Base-by-base conservation (phyloP, 1,139 yeast species). In the Candida labiduridarum region DNA sequence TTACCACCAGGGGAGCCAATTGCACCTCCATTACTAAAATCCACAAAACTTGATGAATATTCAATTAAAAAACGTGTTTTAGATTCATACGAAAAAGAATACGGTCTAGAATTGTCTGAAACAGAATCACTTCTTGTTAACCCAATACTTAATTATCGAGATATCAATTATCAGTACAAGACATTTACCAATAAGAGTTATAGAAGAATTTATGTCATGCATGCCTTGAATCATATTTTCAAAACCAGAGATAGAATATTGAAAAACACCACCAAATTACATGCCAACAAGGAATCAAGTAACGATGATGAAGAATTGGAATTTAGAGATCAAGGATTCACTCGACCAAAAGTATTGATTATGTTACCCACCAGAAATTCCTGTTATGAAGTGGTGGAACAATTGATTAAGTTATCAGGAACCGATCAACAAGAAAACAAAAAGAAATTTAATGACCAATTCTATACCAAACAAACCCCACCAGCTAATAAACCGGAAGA, bases 291-390 rank as follows among this genome's bases (percentile, higher is more conserved):
- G 50, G 86, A 76, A 59, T 74, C 65, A 65, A 64, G 69, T n/a
- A 40, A 40, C 15, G 34, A 27, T 25, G 43, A 27, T 15, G 73
- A 71, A 11, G 84, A 78, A 51, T 69, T 68, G 4, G 97, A 90
- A 60, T 76, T 80, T 53, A 74, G 96, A 52, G 99, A 94, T 65
- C 99, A 94, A 67, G 98, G 99, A 14, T 95, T 91, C 63, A 92
- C 97, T 0, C 79, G 98, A 54, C 96, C 99, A 1, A 92, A 91
- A 62, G 92, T 87, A 1, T 72, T 94, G 50, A 83, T 94, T 5
- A 69, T 94, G 36, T 72, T 90, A 45, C 98, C 99, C 8, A 90
- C 97, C 0, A 80, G 97, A 62, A 82, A 91, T 57, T 75, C 88
- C 2, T 90, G 96, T 44, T 83, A 82, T 63, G 84, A 84, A 50